phyloP scores from a whole-genome alignment of 2,329 filamentous ascomycete species.

The Microdochium nivale region DNA sequence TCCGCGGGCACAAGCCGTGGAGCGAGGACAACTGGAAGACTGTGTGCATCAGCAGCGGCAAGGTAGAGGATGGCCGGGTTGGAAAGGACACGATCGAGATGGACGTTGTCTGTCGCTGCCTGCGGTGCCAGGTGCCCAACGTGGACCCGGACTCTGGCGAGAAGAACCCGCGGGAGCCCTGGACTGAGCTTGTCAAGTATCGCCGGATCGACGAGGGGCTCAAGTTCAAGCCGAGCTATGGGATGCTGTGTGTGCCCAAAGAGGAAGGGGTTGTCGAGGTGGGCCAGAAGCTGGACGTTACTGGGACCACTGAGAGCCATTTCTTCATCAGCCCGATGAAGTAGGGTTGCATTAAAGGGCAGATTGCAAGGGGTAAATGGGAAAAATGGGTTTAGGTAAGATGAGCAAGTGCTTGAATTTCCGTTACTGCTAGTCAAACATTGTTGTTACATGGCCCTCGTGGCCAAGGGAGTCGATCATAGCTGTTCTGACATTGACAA shows the following conservation, averaged over 20 bases:
- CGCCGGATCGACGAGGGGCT: conserved; percentile 49
- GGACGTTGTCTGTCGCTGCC: conserved; percentile 50
- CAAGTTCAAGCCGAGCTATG: conserved; percentile 58
- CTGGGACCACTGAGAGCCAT: conserved; percentile 47
- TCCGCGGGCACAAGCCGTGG: conserved; percentile 48
- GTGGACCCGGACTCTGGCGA: conserved; percentile 54
- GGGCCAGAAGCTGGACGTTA: conserved; percentile 49
- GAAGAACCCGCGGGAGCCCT: conserved; percentile 50
- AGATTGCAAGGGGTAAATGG: too few species aligned
- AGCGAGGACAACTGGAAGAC: conserved; percentile 56
- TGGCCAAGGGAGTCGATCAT: too few species aligned
- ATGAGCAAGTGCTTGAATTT: too few species aligned
- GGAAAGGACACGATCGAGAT: conserved; percentile 26
- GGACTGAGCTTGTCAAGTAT: conserved; percentile 54
- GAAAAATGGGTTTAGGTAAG: too few species aligned
- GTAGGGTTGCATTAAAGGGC: neutral
- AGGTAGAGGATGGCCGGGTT: conserved; percentile 5
- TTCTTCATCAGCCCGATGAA: conserved; percentile 13
- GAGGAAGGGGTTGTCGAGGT: conserved; percentile 44
- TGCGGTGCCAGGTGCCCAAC: conserved; percentile 55
- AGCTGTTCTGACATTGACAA: too few species aligned
- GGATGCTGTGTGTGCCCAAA: conserved; percentile 54
- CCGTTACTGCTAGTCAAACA: too few species aligned
- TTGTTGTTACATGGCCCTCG: too few species aligned
- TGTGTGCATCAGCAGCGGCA: conserved; percentile 36